These are phyloP conservation scores for Fraxinus quadrangulata DNA, from an alignment of 257 asterid species.

Conservation along the genomic window DNA sequence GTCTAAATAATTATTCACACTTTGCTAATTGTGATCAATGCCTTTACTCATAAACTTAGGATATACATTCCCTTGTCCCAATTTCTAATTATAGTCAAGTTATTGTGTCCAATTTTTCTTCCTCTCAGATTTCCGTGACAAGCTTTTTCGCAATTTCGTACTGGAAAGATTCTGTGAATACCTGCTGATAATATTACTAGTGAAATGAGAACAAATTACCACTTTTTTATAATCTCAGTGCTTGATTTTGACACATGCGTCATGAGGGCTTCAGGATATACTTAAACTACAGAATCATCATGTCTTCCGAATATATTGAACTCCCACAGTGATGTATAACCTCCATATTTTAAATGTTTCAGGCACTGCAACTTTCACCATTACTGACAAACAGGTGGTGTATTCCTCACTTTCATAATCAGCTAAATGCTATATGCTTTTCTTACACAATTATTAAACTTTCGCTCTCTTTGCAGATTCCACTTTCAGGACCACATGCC, in stretches of 20 bases:
- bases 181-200: background rate
- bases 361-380: constrained; percentile 71
- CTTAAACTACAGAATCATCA: background rate
- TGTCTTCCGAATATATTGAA: background rate
- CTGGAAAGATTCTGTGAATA: background rate
- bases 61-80: background rate
- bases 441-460: constrained; percentile 9
- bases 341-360: constrained; percentile 22
- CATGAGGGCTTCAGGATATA: background rate
- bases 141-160: background rate
- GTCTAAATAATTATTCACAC: background rate
- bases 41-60: background rate
- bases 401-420: constrained; percentile 10
- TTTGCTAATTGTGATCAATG: background rate
- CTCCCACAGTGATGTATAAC: background rate
- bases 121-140: background rate
- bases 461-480: constrained; percentile 50
- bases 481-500: constrained; percentile 77
- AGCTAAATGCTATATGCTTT: background rate
- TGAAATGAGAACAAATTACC: background rate
- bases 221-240: background rate
- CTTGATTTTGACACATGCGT: background rate
- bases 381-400: constrained; percentile 68
- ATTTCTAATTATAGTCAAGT: background rate
- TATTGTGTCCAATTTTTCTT: background rate